Conservation (phyloP, 768 basidiomycete species). For the Amanita jacksonii region DNA sequence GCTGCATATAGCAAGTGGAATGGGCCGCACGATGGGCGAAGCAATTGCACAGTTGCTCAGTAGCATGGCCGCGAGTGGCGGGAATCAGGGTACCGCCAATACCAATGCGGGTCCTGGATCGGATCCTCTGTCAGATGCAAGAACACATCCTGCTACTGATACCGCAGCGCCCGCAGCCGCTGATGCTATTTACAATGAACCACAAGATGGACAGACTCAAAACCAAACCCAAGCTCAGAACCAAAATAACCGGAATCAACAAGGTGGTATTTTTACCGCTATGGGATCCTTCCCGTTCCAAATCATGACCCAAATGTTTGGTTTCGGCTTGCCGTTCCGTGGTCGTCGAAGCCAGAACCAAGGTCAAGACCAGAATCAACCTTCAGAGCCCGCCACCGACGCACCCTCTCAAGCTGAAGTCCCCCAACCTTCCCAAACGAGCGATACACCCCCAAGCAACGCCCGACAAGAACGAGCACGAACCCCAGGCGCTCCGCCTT, state of each 20-base stretch:
- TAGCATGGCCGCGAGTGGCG: slow-evolving; percentile 8
- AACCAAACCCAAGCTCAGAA: not conserved
- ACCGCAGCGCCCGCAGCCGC: no score
- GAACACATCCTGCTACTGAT: no score
- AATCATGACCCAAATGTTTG: not conserved
- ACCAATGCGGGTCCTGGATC: not conserved
- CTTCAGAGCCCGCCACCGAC: not conserved
- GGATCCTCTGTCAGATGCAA: no score
- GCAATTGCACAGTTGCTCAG: slow-evolving; percentile 17
- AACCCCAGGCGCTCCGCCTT: not conserved
- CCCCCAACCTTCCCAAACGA: not conserved
- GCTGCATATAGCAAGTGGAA: slow-evolving; percentile 15
- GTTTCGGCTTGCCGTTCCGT: not conserved
- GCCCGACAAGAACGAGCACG: not conserved
- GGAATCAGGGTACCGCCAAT: not conserved
- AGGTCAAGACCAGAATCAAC: slow-evolving; percentile 2
- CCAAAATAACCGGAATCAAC: not conserved
- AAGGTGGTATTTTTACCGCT: not conserved
- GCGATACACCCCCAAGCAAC: not conserved
- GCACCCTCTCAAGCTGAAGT: not conserved
- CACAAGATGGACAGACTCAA: not conserved
- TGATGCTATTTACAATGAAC: no score
- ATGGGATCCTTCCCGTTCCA: not conserved
- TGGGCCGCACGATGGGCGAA: slow-evolving; percentile 19
- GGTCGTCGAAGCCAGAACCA: slow-evolving; percentile 8